Conservation (phyloP, 2,329 filamentous ascomycete species). For the Sordariomycetes sp. region DNA sequence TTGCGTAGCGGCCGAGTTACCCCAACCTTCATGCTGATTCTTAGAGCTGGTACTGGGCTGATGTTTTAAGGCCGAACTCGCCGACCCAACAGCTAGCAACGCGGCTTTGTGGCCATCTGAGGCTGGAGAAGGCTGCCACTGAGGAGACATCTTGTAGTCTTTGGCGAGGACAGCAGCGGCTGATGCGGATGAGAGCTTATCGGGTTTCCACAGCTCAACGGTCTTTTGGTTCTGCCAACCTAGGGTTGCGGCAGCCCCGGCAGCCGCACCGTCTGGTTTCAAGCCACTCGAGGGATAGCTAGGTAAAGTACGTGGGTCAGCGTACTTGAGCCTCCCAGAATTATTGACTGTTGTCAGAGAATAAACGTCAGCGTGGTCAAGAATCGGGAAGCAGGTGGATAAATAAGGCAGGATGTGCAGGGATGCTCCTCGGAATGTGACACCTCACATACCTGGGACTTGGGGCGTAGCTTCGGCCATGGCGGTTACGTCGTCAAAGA, state of each 20-base stretch:
- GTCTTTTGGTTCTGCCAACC: constrained; percentile 63
- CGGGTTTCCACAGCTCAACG: constrained; percentile 57
- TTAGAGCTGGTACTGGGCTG: constrained; percentile 8
- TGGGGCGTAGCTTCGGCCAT: too few relatives aligned
- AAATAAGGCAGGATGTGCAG: too few relatives aligned
- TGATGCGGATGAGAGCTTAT: constrained; percentile 42
- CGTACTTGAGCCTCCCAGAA: constrained; percentile 54
- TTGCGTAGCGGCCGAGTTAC: constrained; percentile 61
- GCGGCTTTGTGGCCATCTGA: constrained; percentile 67
- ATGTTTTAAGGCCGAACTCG: constrained; percentile 19
- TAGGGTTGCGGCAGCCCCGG: constrained; percentile 64
- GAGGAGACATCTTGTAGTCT: constrained; percentile 32
- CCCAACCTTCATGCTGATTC: constrained; percentile 31
- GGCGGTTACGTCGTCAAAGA: too few relatives aligned
- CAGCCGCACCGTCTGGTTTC: constrained; percentile 47
- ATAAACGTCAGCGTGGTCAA: too few relatives aligned
- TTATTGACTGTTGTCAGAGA: constrained; percentile 8
- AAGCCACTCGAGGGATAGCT: constrained; percentile 64
- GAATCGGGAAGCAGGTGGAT: too few relatives aligned
- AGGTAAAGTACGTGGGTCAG: constrained; percentile 62
- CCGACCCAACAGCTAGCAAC: constrained; percentile 45
- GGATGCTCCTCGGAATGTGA: too few relatives aligned
- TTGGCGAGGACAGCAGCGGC: constrained; percentile 33
- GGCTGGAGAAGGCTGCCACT: constrained; percentile 55
- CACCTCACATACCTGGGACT: too few relatives aligned